These are phyloP conservation scores for Venturia oleaginea DNA, from an alignment of 2,329 filamentous ascomycete species.

Conservation along the genomic window DNA sequence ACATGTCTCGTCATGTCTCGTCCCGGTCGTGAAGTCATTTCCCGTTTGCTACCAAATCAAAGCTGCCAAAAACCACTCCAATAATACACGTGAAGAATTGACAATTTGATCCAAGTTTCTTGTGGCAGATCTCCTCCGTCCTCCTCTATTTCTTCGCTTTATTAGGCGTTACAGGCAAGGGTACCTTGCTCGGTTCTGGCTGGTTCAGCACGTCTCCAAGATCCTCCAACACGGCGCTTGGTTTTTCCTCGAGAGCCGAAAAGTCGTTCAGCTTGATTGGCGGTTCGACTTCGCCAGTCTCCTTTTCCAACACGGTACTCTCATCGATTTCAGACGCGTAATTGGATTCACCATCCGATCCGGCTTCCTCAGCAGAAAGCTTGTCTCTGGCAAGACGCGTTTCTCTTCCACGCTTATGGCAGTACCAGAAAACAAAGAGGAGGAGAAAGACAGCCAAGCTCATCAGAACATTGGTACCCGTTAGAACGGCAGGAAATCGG, in stretches of 20 bases:
- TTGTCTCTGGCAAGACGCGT: constrained; percentile 61
- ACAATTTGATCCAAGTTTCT: not conserved
- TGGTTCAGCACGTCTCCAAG: constrained; percentile 29
- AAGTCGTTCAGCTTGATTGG: constrained; percentile 25
- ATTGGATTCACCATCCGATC: constrained; percentile 9
- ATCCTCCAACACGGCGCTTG: constrained; percentile 22
- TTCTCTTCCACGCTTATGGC: constrained; percentile 88
- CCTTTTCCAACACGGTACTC: constrained; percentile 16
- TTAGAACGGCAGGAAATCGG: constrained; percentile 78
- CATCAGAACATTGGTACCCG: constrained; percentile 81
- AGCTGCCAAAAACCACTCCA: not conserved
- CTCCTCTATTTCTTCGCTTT: not conserved
- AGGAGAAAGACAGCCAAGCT: constrained; percentile 81
- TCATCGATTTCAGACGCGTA: constrained; percentile 16
- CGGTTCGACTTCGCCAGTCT: constrained; percentile 19
- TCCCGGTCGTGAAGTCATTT: no score
- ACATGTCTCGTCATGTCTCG: not conserved
- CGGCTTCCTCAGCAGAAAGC: constrained; percentile 19
- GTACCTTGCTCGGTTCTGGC: constrained; percentile 23
- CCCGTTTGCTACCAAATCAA: not conserved
- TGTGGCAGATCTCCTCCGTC: not conserved
- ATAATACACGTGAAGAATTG: not conserved
- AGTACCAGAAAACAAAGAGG: constrained; percentile 95
- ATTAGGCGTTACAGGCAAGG: constrained; percentile 13
- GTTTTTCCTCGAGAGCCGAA: constrained; percentile 18